Evolutionary conservation across 768 basidiomycete species (phyloP).

Genomic region (Candolleomyces eurysporus): DNA sequence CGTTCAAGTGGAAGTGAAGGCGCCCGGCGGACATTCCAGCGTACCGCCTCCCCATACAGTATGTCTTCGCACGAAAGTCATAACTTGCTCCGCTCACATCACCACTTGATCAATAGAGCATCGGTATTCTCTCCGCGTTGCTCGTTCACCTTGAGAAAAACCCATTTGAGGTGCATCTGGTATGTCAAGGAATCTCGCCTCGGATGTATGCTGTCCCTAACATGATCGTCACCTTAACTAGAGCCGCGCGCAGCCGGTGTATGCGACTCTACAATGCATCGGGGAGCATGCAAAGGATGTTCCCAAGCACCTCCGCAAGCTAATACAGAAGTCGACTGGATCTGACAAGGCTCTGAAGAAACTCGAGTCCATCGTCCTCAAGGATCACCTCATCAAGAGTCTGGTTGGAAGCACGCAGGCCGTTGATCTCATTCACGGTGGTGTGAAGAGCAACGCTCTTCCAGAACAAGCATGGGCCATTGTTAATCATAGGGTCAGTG

Average conservation of each 20-base stretch:
- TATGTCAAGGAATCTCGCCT: slow-evolving; percentile 20
- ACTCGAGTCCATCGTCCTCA: slow-evolving; percentile 47
- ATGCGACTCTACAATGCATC: slow-evolving; percentile 60
- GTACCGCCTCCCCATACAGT: slow-evolving; percentile 82
- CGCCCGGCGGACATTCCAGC: slow-evolving; percentile 84
- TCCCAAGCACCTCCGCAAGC: slow-evolving; percentile 41
- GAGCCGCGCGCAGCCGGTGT: slow-evolving; percentile 58
- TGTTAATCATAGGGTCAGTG: slow-evolving; percentile 71
- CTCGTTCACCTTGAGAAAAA: slow-evolving; percentile 68
- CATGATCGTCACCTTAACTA: slow-evolving; percentile 15
- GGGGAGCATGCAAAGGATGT: slow-evolving; percentile 61
- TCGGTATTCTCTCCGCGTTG: slow-evolving; percentile 75
- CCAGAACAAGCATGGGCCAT: slow-evolving; percentile 71
- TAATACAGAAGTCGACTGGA: slow-evolving; percentile 44
- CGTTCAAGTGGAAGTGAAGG: slow-evolving; percentile 59
- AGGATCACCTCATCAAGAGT: slow-evolving; percentile 39
- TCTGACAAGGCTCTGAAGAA: slow-evolving; percentile 51
- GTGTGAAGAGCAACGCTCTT: slow-evolving; percentile 75
- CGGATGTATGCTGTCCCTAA: neutral
- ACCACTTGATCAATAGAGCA: slow-evolving; percentile 45
- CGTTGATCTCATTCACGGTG: slow-evolving; percentile 65
- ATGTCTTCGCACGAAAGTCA: slow-evolving; percentile 13
- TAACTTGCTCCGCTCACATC: neutral
- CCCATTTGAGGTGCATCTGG: slow-evolving; percentile 54
- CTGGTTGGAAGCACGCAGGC: slow-evolving; percentile 75